A percentile compares a stretch with the other conserved stretches of the same genome.
Conservation (phyloP, 305 asterid species). For the Fraxinus ornus region DNA sequence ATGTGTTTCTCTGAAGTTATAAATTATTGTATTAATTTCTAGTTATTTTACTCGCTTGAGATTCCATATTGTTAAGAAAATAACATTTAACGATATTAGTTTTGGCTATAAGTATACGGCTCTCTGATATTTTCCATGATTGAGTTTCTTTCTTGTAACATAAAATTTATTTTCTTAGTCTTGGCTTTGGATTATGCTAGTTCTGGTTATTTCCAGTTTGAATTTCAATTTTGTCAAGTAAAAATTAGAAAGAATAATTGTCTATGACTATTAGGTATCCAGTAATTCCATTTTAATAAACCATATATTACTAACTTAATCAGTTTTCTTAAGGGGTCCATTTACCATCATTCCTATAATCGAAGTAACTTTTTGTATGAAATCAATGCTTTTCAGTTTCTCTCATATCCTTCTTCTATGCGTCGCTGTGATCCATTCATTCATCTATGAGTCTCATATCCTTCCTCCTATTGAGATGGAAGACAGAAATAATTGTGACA, state of each 20-base stretch:
- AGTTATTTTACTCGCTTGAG: background rate
- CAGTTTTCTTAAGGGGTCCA: background rate
- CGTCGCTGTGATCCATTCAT: background rate
- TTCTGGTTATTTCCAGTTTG: background rate
- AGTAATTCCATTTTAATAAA: background rate
- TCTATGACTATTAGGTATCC: background rate
- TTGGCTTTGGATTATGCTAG: background rate
- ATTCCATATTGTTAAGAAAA: background rate
- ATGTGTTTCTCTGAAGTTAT: background rate
- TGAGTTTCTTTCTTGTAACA: background rate
- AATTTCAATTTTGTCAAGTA: background rate
- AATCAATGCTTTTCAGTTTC: background rate
- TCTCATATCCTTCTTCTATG: background rate
- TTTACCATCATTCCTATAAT: background rate
- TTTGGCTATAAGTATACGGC: background rate
- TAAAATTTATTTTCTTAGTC: background rate
- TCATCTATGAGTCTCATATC: background rate
- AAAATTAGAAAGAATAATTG: background rate
- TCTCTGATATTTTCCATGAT: background rate
- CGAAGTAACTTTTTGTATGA: background rate
- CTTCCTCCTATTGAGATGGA: background rate
- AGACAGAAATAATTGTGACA: background rate
- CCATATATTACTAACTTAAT: background rate
- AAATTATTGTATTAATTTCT: constrained; percentile 4
- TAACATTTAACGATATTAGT: background rate